phyloP scores from a whole-genome alignment of 2,329 filamentous ascomycete species.

The Tolypocladium ovalisporum region DNA sequence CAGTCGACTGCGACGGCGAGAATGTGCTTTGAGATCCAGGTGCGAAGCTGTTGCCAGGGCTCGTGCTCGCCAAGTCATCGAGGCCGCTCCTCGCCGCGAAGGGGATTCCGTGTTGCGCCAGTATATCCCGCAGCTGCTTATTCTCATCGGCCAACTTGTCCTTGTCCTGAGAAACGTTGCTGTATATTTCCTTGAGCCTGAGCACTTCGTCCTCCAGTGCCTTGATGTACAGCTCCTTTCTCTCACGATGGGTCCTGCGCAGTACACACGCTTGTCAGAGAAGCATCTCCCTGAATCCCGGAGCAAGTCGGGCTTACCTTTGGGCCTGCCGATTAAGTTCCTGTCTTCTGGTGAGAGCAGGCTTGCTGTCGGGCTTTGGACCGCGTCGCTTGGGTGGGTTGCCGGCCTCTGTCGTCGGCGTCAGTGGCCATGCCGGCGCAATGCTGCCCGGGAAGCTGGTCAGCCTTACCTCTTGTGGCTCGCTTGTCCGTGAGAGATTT shows the following conservation, averaged over 20 bases:
- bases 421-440: slow-evolving; percentile 1
- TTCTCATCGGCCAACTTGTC: slow-evolving; percentile 72
- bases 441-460: not conserved
- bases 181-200: slow-evolving; percentile 76
- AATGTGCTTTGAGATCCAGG: slow-evolving; percentile 31
- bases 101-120: slow-evolving; percentile 42
- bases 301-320: slow-evolving; percentile 44
- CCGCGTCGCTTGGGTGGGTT: slow-evolving; percentile 81
- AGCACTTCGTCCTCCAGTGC: slow-evolving; percentile 85
- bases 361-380: slow-evolving; percentile 93
- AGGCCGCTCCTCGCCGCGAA: slow-evolving; percentile 13
- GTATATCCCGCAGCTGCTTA: slow-evolving; percentile 50
- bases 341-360: slow-evolving; percentile 81
- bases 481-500: slow-evolving; percentile 64
- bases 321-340: slow-evolving; percentile 94
- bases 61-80: slow-evolving; percentile 39
- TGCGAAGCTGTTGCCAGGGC: slow-evolving; percentile 49
- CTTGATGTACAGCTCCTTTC: slow-evolving; percentile 94
- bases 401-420: slow-evolving; percentile 55
- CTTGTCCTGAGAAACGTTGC: slow-evolving; percentile 63
- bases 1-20: slow-evolving; percentile 33
- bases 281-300: not conserved
- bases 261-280: not conserved
- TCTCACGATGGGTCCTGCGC: slow-evolving; percentile 80
- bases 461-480: slow-evolving; percentile 55